These are phyloP conservation scores for Annulohypoxylon stygium DNA, from an alignment of 495 filamentous ascomycete genomes.

Conservation along the genomic window DNA sequence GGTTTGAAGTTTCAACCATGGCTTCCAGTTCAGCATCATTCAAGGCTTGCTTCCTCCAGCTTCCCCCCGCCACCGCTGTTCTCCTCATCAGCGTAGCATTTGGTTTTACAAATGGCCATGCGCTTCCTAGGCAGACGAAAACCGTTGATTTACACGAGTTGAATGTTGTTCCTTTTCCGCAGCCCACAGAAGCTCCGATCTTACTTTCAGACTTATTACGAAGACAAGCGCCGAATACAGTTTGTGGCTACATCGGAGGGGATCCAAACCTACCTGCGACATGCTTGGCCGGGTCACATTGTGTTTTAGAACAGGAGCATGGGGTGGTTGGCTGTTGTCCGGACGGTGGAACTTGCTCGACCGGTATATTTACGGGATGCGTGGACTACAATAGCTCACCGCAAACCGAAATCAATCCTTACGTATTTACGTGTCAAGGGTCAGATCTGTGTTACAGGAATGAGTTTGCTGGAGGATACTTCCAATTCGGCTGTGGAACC, in stretches of 20 bases:
- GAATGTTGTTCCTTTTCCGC: constrained; percentile 60
- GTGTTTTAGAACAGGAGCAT: constrained; percentile 59
- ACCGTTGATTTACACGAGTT: constrained; percentile 56
- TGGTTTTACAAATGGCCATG: constrained; percentile 52
- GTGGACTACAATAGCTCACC: constrained; percentile 61
- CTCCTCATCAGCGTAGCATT: constrained; percentile 57
- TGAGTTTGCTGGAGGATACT: constrained; percentile 62
- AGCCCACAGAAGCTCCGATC: constrained; percentile 56
- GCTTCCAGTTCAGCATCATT: constrained; percentile 38
- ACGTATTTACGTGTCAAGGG: constrained; percentile 61
- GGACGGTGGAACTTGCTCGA: constrained; percentile 59
- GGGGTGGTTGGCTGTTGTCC: constrained; percentile 65
- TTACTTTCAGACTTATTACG: constrained; percentile 53
- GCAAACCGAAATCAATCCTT: constrained; percentile 63
- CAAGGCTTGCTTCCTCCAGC: constrained; percentile 54
- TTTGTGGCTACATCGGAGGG: constrained; percentile 64
- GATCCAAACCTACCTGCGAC: constrained; percentile 60
- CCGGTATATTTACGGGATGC: constrained; percentile 63
- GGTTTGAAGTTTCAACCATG: constrained; percentile 48
- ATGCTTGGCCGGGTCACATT: constrained; percentile 63
- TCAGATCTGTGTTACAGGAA: constrained; percentile 61
- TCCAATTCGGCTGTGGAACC: constrained; percentile 63
- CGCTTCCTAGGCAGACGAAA: constrained; percentile 55
- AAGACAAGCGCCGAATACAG: constrained; percentile 57
- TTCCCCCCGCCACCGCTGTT: constrained; percentile 58